phyloP scores from a whole-genome alignment of 1,284 basidiomycete genomes.

The Veloporphyrellus conicus region DNA sequence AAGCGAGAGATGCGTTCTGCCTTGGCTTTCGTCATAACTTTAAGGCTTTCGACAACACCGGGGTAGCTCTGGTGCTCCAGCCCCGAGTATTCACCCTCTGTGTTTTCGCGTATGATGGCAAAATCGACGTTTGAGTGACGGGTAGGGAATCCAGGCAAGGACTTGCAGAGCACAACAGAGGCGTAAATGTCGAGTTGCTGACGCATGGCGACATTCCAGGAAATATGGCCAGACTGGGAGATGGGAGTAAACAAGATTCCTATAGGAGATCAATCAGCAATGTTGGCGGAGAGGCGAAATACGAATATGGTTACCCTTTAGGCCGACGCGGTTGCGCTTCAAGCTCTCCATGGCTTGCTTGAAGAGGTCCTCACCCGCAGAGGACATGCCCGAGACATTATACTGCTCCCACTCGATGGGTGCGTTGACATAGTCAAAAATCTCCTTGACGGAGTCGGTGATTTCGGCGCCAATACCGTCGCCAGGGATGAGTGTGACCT shows the following conservation, averaged over 20 bases:
- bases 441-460: conserved; percentile 97
- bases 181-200: conserved; percentile 99
- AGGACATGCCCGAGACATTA: conserved; percentile 95
- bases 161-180: conserved; percentile 97
- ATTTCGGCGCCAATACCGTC: conserved; percentile 98
- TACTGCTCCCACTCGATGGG: conserved; percentile 99
- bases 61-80: conserved; percentile 98
- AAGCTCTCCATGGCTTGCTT: conserved; percentile 96
- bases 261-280: conserved; percentile 5
- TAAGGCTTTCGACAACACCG: conserved; percentile 97
- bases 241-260: conserved; percentile 99
- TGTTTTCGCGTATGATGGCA: conserved; percentile 99
- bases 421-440: conserved; percentile 95
- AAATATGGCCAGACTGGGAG: conserved; percentile 93
- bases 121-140: conserved; percentile 97
- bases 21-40: conserved; percentile 94
- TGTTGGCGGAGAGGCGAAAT: neutral
- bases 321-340: conserved; percentile 94
- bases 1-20: conserved; percentile 96
- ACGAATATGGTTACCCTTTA: conserved; percentile 70
- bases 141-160: conserved; percentile 94
- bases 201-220: conserved; percentile 99
- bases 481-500: conserved; percentile 93
- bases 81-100: conserved; percentile 99
- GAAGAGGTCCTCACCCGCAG: conserved; percentile 91